Conservation (phyloP, 805 yeast genomes). For the Barnettozyma wickerhamii region DNA sequence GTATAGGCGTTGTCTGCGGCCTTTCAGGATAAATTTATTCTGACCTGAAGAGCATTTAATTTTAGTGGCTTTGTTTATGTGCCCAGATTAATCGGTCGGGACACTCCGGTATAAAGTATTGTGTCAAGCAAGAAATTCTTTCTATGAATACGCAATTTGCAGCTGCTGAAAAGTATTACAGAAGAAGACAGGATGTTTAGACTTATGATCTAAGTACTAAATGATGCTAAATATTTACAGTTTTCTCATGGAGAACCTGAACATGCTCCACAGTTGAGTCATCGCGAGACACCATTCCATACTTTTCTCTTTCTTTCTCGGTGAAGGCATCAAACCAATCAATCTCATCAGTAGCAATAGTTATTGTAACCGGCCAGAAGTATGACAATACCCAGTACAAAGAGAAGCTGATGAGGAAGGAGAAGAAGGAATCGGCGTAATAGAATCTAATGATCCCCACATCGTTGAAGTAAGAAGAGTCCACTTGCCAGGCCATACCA, state of each 20-base stretch:
- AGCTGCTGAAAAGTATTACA: too few relatives aligned
- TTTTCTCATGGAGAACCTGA: neutral
- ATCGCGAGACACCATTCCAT: slow-evolving; percentile 4
- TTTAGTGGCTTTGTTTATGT: too few relatives aligned
- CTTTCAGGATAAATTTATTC: neutral
- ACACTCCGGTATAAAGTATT: too few relatives aligned
- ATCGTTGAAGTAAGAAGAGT: slow-evolving; percentile 24
- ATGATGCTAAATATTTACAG: too few relatives aligned
- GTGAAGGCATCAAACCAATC: slow-evolving; percentile 38
- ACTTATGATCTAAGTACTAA: too few relatives aligned
- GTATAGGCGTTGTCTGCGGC: neutral
- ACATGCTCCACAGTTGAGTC: neutral
- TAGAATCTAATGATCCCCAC: slow-evolving; percentile 39
- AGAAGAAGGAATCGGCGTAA: slow-evolving; percentile 40
- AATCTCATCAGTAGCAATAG: slow-evolving; percentile 32
- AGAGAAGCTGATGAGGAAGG: slow-evolving; percentile 35
- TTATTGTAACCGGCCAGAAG: slow-evolving; percentile 34
- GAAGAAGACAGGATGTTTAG: too few relatives aligned
- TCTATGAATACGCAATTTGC: too few relatives aligned
- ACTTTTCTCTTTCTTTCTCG: slow-evolving; percentile 26
- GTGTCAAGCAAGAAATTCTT: too few relatives aligned
- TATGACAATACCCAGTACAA: slow-evolving; percentile 31
- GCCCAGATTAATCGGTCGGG: too few relatives aligned
- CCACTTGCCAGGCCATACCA: slow-evolving; percentile 38
- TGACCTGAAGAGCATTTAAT: too few relatives aligned